Evolutionary conservation across 1,139 yeast genomes (phyloP), one percentile per base, ranked within the genome.

Genomic region (Zygosaccharomyces pseudobailii): DNA sequence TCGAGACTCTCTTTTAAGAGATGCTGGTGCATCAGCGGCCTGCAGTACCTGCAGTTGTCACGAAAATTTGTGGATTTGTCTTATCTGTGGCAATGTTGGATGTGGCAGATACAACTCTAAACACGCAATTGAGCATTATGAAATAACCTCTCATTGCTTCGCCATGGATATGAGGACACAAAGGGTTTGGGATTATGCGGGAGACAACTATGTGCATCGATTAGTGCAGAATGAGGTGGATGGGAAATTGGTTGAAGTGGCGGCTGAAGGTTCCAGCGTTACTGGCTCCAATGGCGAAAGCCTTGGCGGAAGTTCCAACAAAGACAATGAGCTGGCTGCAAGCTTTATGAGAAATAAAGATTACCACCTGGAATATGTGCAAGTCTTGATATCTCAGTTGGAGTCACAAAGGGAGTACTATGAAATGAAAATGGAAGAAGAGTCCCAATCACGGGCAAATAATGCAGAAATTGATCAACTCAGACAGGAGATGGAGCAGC

Each of bases 111-210:
- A 90, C 63, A 87, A 88, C 45, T 80, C 83, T 42, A 90, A 87
- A 46, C 97, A 90, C 69, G 95, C 96, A 0, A 78, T 87, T 41
- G 79, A 83, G 54, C 97, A 90, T 66, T 89, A 80, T 65, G 78
- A 82, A 19, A 72, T 72, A 13, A 84, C 95, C 0, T 84, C 87
- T 3, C 97, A 90, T 66, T 87, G 96, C 61, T 90, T 87, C 69
- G 87, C 96, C 0, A 88, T 90, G 96, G 96, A 89, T 62, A 72
- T 86, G 39, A 71, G 74, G 17, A 80, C 95, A 0, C 94, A 90
- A 51, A 71, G 97, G 42, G 96, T 90, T 2, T 90, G 97, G 97
- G 97, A 90, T 64, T 90, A 90, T 64, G 90, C 92, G 0, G 92
- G 92, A 1, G 97, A 90, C 62, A 82, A 82, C 53, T 90, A 89